Conservation (phyloP, 371 early-diverging fungal species). For the Mucor lusitanicus region DNA sequence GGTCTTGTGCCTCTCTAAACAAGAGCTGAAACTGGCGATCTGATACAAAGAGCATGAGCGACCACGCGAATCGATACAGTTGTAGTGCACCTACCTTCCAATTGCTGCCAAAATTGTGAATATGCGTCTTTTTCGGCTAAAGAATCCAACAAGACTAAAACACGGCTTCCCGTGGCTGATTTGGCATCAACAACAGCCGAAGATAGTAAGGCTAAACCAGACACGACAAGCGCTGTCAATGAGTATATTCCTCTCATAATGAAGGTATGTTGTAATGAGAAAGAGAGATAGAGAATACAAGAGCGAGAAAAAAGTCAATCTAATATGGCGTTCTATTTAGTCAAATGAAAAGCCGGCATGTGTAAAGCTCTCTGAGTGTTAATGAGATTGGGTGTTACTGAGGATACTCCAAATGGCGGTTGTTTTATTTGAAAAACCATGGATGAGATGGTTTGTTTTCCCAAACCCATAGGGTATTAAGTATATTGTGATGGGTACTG, state of each 20-base stretch:
- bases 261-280: not conserved
- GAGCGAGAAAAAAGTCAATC: not conserved
- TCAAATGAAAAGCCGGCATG: conserved; percentile 18
- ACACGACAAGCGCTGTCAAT: conserved; percentile 15
- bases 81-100: conserved; percentile 55
- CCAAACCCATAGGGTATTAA: too few relatives aligned
- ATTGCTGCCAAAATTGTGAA: conserved; percentile 61
- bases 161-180: conserved; percentile 66
- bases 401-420: too few relatives aligned
- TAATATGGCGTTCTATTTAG: not conserved
- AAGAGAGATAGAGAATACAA: not conserved
- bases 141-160: conserved; percentile 77
- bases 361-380: not conserved
- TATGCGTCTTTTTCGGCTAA: conserved; percentile 53
- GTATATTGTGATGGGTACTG: too few relatives aligned
- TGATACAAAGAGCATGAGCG: not conserved
- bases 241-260: conserved; percentile 22
- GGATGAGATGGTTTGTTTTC: too few relatives aligned
- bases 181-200: conserved; percentile 38
- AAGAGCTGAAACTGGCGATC: conserved; percentile 67
- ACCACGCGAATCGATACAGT: not conserved
- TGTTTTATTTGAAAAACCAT: too few relatives aligned
- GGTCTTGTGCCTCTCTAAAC: conserved; percentile 48
- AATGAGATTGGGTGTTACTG: not conserved
- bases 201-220: conserved; percentile 7